Percentiles rank a stretch among this genome's conserved stretches.
These are phyloP conservation scores for Cyberlindnera subsufficiens DNA, from an alignment of 805 yeast genomes.

Conservation along the genomic window DNA sequence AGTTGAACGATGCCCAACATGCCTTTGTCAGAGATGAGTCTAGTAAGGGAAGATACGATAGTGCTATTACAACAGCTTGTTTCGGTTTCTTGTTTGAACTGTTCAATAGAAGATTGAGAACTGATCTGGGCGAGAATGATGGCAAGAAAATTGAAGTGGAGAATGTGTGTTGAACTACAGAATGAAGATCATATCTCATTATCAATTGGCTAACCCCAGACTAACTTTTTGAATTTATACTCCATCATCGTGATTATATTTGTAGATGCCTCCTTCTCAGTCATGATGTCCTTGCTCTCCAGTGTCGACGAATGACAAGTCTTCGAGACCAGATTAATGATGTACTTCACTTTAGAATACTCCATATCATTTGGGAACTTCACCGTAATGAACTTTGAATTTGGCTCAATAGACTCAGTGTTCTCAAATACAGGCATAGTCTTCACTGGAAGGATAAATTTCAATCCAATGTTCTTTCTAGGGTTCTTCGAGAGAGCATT, in stretches of 20 bases:
- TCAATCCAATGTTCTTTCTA: constrained; percentile 27
- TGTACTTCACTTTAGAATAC: constrained; percentile 17
- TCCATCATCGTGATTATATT: constrained; percentile 30
- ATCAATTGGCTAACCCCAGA: constrained; percentile 28
- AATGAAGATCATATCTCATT: too few relatives aligned
- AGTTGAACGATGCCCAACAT: constrained; percentile 75
- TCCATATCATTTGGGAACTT: constrained; percentile 23
- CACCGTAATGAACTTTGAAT: constrained; percentile 9
- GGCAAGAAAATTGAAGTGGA: constrained; percentile 46
- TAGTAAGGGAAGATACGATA: constrained; percentile 77
- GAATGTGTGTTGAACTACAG: constrained; percentile 47
- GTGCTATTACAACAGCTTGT: constrained; percentile 67
- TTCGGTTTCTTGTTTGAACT: constrained; percentile 63
- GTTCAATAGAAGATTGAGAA: constrained; percentile 60
- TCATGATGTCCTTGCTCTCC: constrained; percentile 27
- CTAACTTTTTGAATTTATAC: constrained; percentile 30
- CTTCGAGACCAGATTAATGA: constrained; percentile 20
- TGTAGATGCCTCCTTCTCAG: constrained; percentile 31
- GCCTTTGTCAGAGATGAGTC: constrained; percentile 77
- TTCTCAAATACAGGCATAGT: background rate
- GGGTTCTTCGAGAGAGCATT: constrained; percentile 23
- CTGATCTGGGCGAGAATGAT: constrained; percentile 61
- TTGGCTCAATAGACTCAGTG: background rate
- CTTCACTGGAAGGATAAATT: constrained; percentile 9
- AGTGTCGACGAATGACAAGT: constrained; percentile 20